A percentile compares a stretch with the other conserved stretches of the same genome.
Conservation (phyloP, 1,284 basidiomycete genomes). For the Ceratobasidium sp. region DNA sequence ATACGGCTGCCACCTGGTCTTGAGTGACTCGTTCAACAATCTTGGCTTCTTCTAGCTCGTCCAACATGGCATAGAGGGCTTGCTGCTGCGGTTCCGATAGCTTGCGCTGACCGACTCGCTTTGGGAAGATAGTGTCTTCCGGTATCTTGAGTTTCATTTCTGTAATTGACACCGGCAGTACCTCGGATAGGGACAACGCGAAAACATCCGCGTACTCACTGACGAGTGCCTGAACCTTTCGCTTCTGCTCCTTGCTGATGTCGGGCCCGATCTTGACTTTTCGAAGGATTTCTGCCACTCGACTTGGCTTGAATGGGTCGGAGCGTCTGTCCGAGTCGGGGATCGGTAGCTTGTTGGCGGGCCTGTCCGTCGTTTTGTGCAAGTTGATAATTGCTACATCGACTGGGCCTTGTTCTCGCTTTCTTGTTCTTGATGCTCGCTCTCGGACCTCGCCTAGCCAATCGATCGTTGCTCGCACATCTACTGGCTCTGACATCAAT, state of each 20-base stretch:
- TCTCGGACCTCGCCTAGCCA: too few species aligned
- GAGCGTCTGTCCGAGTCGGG: neutral
- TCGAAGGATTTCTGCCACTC: slow-evolving; percentile 38
- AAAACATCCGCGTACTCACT: slow-evolving; percentile 42
- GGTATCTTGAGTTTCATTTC: slow-evolving; percentile 41
- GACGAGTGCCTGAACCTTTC: slow-evolving; percentile 31
- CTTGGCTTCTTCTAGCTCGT: slow-evolving; percentile 40
- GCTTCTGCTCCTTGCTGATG: slow-evolving; percentile 36
- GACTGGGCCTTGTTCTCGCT: too few species aligned
- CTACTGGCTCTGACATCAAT: too few species aligned
- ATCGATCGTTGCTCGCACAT: too few species aligned
- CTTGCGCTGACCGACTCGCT: slow-evolving; percentile 30
- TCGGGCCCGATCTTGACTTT: slow-evolving; percentile 41
- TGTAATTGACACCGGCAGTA: slow-evolving; percentile 40
- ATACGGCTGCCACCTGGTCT: slow-evolving; percentile 40
- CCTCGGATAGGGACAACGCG: slow-evolving; percentile 41
- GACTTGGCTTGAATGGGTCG: slow-evolving; percentile 11
- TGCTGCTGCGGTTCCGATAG: slow-evolving; percentile 38
- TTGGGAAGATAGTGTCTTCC: slow-evolving; percentile 17
- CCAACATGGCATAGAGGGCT: slow-evolving; percentile 37
- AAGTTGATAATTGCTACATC: too few species aligned
- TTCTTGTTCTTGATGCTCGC: too few species aligned
- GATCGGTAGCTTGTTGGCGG: slow-evolving; percentile 3
- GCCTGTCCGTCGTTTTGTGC: too few species aligned
- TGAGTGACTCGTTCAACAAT: slow-evolving; percentile 39